These are phyloP conservation scores for Raphanus hybrid DNA, from an alignment of 441 rosid genomes.

Conservation along the genomic window DNA sequence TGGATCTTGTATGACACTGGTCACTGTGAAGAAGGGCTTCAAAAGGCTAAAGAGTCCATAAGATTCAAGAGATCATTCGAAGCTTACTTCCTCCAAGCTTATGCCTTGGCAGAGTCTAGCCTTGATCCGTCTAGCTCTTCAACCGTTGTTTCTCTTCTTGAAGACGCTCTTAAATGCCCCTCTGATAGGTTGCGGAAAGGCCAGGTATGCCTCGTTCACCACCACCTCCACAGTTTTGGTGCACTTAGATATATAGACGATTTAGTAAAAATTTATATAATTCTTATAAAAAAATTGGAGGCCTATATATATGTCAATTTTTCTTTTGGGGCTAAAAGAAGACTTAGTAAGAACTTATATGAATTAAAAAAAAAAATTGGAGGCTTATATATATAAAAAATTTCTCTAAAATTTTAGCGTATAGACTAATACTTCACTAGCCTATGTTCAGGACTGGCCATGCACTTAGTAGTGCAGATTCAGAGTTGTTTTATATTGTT, in stretches of 20 bases:
- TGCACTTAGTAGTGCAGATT: not conserved
- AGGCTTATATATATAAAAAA: not conserved
- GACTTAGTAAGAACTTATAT: no score
- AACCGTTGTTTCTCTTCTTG: conserved; percentile 84
- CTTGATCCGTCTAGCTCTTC: conserved; percentile 82
- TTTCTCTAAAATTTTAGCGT: not conserved
- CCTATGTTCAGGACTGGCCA: not conserved
- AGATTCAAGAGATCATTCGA: conserved; percentile 84
- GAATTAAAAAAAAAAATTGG: not conserved
- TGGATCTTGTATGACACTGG: conserved; percentile 98
- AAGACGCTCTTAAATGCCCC: conserved; percentile 92
- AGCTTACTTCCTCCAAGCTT: conserved; percentile 95
- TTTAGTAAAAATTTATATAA: no score
- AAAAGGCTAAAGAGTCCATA: conserved; percentile 89
- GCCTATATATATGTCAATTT: no score
- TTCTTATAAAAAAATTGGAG: no score
- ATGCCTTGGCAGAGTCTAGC: conserved; percentile 98
- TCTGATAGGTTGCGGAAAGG: conserved; percentile 98
- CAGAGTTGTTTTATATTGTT: not conserved
- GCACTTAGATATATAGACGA: no score
- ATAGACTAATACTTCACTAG: not conserved
- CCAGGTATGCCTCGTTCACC: conserved; percentile 61
- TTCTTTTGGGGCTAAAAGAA: not conserved
- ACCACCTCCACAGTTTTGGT: no score
- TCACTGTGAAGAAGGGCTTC: conserved; percentile 91